Conservation (phyloP, 208 protist genomes). For the Acanthamoeba polyphaga region DNA sequence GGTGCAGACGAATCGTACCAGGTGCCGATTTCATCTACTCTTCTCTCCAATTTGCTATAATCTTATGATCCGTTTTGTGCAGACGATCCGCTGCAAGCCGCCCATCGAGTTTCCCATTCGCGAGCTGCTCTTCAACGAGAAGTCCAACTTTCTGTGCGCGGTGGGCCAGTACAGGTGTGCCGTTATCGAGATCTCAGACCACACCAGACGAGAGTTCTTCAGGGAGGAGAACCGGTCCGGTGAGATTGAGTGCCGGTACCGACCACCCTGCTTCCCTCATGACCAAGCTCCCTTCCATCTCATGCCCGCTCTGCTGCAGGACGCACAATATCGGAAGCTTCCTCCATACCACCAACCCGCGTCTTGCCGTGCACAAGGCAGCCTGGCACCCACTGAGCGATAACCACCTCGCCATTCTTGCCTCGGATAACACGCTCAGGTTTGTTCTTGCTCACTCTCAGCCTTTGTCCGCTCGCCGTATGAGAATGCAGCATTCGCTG, state of each 20-base stretch:
- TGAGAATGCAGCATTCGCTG: background rate
- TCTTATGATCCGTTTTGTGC: background rate
- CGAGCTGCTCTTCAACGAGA: conserved; percentile 54
- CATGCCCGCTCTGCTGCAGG: background rate
- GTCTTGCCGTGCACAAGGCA: background rate
- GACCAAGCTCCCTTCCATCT: background rate
- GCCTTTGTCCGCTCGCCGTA: too few species aligned
- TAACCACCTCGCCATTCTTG: conserved; percentile 35
- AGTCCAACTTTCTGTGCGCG: conserved; percentile 39
- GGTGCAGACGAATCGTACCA: background rate
- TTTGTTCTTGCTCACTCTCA: background rate
- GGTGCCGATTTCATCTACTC: background rate
- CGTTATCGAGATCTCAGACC: conserved; percentile 56
- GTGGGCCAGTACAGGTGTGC: conserved; percentile 41
- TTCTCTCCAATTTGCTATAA: background rate
- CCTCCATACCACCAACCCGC: conserved; percentile 40
- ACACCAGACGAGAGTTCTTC: conserved; percentile 6
- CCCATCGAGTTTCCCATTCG: conserved; percentile 31
- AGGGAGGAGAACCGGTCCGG: background rate
- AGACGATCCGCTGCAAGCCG: conserved; percentile 14
- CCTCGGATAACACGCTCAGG: conserved; percentile 64
- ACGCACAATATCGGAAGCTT: conserved; percentile 29
- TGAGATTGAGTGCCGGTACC: conserved; percentile 56
- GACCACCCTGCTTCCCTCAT: too few species aligned
- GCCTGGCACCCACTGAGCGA: conserved; percentile 69